Evolutionary conservation across 257 asterid species (phyloP).

Genomic region (Jacaranda mimosifolia): DNA sequence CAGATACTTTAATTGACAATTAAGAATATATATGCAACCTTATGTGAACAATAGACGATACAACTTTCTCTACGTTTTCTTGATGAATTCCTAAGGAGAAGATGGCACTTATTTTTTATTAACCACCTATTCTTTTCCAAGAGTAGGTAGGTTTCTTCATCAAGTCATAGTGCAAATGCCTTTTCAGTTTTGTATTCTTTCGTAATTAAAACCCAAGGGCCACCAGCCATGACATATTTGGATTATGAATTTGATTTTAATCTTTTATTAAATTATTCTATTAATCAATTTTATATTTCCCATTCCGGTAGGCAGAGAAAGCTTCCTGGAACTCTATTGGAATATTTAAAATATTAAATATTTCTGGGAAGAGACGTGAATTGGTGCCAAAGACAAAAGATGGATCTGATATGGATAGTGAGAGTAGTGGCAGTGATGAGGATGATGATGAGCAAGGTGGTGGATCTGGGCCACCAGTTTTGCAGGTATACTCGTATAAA

Average conservation of each 20-base stretch:
- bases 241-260: neutral
- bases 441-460: conserved; percentile 68
- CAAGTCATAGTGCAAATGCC: neutral
- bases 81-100: neutral
- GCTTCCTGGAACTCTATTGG: conserved; percentile 77
- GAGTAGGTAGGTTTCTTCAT: neutral
- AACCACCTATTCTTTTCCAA: neutral
- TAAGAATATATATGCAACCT: neutral
- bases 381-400: conserved; percentile 67
- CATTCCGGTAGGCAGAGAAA: conserved; percentile 70
- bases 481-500: conserved; percentile 56
- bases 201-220: neutral
- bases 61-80: neutral
- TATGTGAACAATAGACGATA: neutral
- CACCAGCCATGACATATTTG: neutral
- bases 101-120: neutral
- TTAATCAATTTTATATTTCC: conserved; percentile 12
- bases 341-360: conserved; percentile 70
- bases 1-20: neutral
- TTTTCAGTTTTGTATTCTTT: conserved; percentile 15
- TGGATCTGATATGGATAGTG: conserved; percentile 80
- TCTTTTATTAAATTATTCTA: neutral
- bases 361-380: conserved; percentile 89
- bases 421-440: conserved; percentile 83
- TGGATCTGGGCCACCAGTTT: conserved; percentile 65